Conservation (phyloP, 225 moss, liverwort and hornwort genomes). For the Polytrichum formosum region DNA sequence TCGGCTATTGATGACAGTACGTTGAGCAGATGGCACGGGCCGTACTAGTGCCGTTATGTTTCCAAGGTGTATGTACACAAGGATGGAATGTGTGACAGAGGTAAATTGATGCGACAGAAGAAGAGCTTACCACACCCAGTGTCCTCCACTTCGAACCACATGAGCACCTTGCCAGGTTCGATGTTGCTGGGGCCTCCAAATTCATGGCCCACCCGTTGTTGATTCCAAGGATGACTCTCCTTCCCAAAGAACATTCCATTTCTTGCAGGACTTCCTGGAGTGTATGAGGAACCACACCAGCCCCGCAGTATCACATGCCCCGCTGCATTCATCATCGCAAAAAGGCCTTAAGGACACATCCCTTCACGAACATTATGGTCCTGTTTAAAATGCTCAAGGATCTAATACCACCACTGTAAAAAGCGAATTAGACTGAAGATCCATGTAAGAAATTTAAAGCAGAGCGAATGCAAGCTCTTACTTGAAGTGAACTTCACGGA, state of each 20-base stretch:
- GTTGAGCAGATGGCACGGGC: no score
- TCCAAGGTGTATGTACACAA: no score
- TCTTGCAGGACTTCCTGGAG: conserved; percentile 31
- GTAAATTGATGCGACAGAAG: neutral
- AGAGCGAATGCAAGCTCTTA: conserved; percentile 12
- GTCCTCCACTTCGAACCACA: conserved; percentile 92
- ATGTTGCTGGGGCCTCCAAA: conserved; percentile 15
- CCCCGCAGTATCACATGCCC: conserved; percentile 81
- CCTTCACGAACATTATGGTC: neutral
- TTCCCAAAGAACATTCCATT: conserved; percentile 38
- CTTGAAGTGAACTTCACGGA: conserved; percentile 73
- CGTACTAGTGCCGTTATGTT: no score
- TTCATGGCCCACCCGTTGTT: conserved; percentile 24
- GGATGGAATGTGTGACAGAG: no score
- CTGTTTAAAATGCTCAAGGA: no score
- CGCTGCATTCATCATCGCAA: conserved; percentile 32
- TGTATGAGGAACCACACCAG: conserved; percentile 54
- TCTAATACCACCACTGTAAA: neutral
- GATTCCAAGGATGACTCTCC: conserved; percentile 35
- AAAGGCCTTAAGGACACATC: neutral
- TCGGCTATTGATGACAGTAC: no score
- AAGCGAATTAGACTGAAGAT: neutral
- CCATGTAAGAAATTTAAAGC: no score
- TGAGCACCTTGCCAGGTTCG: conserved; percentile 44
- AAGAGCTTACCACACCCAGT: conserved; percentile 69